A percentile compares a stretch with the other conserved stretches of the same genome.
phyloP scores from a whole-genome alignment of 2,329 filamentous ascomycete species.

The Stagonosporopsis vannaccii region DNA sequence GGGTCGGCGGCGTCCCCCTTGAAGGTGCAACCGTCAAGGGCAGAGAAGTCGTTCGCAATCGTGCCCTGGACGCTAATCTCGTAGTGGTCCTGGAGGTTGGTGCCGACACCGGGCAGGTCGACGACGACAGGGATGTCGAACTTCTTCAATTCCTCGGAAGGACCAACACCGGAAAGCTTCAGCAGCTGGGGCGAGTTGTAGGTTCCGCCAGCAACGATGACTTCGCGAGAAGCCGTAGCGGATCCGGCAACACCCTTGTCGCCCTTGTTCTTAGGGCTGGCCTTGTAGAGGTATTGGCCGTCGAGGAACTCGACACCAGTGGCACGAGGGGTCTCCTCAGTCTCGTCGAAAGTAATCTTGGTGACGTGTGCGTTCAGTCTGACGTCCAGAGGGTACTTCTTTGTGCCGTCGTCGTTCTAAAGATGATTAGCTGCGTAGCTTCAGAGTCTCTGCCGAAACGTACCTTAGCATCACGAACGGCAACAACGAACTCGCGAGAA shows the following conservation, averaged over 20 bases:
- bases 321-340: constrained; percentile 62
- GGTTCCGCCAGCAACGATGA: constrained; percentile 55
- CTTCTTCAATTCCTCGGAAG: constrained; percentile 58
- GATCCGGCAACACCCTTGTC: constrained; percentile 49
- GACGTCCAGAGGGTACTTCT: constrained; percentile 65
- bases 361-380: constrained; percentile 69
- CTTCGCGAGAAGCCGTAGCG: constrained; percentile 40
- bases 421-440: not conserved
- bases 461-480: constrained; percentile 55
- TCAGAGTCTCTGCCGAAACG: not conserved
- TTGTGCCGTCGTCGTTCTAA: constrained; percentile 56
- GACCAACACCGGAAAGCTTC: constrained; percentile 68
- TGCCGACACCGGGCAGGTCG: constrained; percentile 68
- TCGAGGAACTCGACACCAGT: constrained; percentile 54
- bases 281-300: constrained; percentile 53
- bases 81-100: constrained; percentile 70
- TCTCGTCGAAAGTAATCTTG: constrained; percentile 70
- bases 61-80: constrained; percentile 59
- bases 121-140: constrained; percentile 63
- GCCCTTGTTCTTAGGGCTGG: constrained; percentile 46
- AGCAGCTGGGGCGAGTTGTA: constrained; percentile 72
- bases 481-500: constrained; percentile 63
- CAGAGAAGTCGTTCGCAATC: constrained; percentile 45
- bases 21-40: constrained; percentile 53
- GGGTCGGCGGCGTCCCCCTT: constrained; percentile 51